Base-by-base conservation (phyloP, 2,329 filamentous ascomycete genomes). In the Stagonosporopsis rhizophila region DNA sequence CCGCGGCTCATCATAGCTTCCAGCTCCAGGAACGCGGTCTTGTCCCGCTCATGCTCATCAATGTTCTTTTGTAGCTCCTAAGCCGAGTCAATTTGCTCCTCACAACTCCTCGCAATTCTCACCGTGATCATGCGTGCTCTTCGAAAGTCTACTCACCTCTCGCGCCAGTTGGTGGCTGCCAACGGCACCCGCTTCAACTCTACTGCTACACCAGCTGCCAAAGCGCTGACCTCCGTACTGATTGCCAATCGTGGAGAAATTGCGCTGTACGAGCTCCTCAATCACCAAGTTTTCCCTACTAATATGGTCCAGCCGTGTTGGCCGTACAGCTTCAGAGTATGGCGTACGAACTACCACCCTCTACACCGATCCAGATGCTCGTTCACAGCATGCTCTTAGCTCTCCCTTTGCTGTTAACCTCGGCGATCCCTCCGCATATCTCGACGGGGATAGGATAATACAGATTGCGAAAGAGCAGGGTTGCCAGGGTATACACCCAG, bases 221-320 rank as follows among this genome's bases (percentile, higher is more conserved):
- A 75, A 49, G 67, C 81, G n/a, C 68, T 85, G 47, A 87, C 87
- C 52, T 96, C 92, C 8, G 90, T 98, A 38, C 84, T 99, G 22
- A 98, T 99, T 73, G 95, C 95, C 50, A 99, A 99, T 75, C 89
- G 95, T 67, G 95, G 95, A 68, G 95, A 99, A 78, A 99, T 99
- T 68, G 95, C 95, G 45, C 83, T 99, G 74, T 85, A 74, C 62
- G 79, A 25, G 22, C 9, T 5, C 32, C n/a, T 30, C 28, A 15
- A 3, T 20, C 32, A n/a, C 39, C 8, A 23, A 12, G 12, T 32
- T 2, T 27, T 39, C 37, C 4, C 41, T 15, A 23, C 61, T 66
- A 44, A 66, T 19, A 19, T 30, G 12, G 8, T 20, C 12, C 37
- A 85, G 82, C 60, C 90, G 95, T 65, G 95, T 99, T 65, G 90